Conservation (phyloP, 352 stramenopile species). For the Phytophthora colocasiae region DNA sequence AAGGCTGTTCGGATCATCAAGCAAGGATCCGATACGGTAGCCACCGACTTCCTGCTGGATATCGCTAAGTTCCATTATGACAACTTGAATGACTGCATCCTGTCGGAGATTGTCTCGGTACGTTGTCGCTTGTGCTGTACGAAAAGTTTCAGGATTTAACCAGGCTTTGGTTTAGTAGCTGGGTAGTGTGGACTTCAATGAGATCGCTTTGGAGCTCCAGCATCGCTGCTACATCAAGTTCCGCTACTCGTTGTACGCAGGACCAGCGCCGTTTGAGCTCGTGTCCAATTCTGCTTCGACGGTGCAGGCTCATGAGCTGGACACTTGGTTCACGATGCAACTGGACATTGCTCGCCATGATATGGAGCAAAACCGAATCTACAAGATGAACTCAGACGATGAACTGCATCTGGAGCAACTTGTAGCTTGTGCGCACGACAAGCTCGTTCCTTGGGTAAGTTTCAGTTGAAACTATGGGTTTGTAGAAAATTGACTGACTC, state of each 20-base stretch:
- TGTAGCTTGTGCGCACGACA: conserved; percentile 29
- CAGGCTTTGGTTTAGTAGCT: neutral
- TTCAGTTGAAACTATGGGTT: neutral
- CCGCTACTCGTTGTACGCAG: conserved; percentile 53
- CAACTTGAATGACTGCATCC: conserved; percentile 40
- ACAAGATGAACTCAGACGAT: conserved; percentile 19
- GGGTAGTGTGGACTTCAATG: conserved; percentile 24
- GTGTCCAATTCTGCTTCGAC: conserved; percentile 32
- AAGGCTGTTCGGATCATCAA: conserved; percentile 22
- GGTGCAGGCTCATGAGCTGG: conserved; percentile 20
- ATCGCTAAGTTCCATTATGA: conserved; percentile 48
- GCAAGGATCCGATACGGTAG: conserved; percentile 21
- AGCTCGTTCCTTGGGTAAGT: conserved; percentile 32
- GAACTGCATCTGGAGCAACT: conserved; percentile 31
- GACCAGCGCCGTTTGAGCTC: conserved; percentile 50
- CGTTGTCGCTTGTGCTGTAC: neutral
- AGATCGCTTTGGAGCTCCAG: conserved; percentile 32
- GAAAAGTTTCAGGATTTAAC: neutral
- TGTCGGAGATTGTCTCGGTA: conserved; percentile 24
- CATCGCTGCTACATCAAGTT: conserved; percentile 57
- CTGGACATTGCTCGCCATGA: conserved; percentile 32
- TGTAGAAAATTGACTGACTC: neutral
- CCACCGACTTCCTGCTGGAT: conserved; percentile 23
- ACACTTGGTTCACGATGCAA: conserved; percentile 42
- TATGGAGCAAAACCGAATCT: conserved; percentile 20